Evolutionary conservation across 2,329 filamentous ascomycete species (phyloP), one percentile per base, ranked within the genome.

Genomic region (Cladosporium sp.): DNA sequence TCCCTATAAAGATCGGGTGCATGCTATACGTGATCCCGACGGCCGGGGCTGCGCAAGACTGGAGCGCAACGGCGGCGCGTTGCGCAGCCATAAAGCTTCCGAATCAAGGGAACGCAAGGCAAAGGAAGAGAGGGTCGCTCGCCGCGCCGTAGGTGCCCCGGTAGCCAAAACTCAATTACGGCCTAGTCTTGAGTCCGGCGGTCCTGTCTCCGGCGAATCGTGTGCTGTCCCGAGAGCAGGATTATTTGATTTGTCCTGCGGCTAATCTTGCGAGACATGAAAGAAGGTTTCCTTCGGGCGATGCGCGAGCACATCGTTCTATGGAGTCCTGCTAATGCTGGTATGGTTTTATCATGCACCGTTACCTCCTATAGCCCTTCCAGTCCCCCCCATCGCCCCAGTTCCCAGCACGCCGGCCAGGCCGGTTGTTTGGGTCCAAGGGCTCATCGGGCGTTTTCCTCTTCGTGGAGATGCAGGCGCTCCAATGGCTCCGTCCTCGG

Each of bases 1-100:
- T 27, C 22, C 40, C 45, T 48, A 40, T 48, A 48, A 6, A 25
- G 36, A 48, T 48, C 45, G 45, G 19, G 36, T 36, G 40, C 45
- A 48, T 48, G 36, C 20, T 7, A 48, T 48, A 48, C 7, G 4
- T 33, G 45, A 48, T 20, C 45, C 45, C 45, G 35, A 32, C 45
- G 36, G 18, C 45, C 30, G 45, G 45, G 36, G 15, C 22, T 19
- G 9, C 18, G 4, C 4, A 27, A 27, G 9, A 27, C 9, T 27
- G 22, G 22, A 27, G 22, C 22, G 5, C 9, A 27, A 27, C 22
- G 22, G 22, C 22, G 22, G 22, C 9, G 22, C 22, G 22, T 27
- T 9, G 22, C 22, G 22, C 22, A 27, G 4, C 5, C 22, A 27
- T n/a, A 35, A 35, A 35, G 13, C 32, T 35, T 35, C 32, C 32